These are phyloP conservation scores for Pharus latifolius DNA, from an alignment of 176 grass and related monocot species.

Conservation along the genomic window DNA sequence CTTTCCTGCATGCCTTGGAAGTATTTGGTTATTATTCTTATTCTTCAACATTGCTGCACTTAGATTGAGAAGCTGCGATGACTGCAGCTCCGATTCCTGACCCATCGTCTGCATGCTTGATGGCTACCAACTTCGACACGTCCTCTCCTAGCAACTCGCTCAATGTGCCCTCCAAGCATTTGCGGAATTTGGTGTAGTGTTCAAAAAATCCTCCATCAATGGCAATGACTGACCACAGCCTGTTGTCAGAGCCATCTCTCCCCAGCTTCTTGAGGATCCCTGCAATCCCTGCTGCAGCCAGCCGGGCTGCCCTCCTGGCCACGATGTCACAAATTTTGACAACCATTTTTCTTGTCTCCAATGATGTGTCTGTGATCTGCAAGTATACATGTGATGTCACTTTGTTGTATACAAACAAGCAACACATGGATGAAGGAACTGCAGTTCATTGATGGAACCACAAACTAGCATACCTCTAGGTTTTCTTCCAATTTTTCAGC, in stretches of 20 bases:
- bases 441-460: not conserved
- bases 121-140: conserved; percentile 2
- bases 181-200: conserved; percentile 53
- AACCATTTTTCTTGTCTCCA: conserved; percentile 47
- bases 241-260: conserved; percentile 19
- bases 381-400: not conserved
- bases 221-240: conserved; percentile 46
- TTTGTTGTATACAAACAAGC: not conserved
- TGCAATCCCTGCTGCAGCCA: conserved; percentile 70
- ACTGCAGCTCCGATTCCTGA: conserved; percentile 82
- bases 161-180: conserved; percentile 49
- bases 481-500: conserved; percentile 42
- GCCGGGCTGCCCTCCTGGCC: conserved; percentile 44
- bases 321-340: conserved; percentile 58
- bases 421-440: not conserved
- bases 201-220: conserved; percentile 61
- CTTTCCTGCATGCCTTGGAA: not conserved
- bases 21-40: not conserved
- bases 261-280: conserved; percentile 79
- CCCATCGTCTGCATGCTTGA: conserved; percentile 51
- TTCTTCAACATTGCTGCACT: conserved; percentile 6
- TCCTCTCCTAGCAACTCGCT: conserved; percentile 54
- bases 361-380: conserved; percentile 42
- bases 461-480: conserved; percentile 19
- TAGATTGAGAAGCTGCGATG: conserved; percentile 72